Percentiles rank a stretch among this genome's conserved stretches.
Conservation (phyloP, 306 rosid genomes). For the Cucumis hystrix region DNA sequence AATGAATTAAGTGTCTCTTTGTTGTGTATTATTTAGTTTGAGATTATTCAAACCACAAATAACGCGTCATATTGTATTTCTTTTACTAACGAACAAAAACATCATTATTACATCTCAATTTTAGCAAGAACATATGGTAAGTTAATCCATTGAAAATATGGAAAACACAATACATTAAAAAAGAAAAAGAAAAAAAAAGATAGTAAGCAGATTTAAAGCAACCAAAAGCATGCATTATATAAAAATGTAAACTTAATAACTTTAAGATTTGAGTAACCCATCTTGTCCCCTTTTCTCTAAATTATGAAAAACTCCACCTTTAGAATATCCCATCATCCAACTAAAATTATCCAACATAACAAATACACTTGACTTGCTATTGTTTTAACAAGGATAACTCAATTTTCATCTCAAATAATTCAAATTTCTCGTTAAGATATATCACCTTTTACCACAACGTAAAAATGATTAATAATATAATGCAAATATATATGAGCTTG, state of each 20-base stretch:
- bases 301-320: not conserved
- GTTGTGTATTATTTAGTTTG: not conserved
- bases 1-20: not conserved
- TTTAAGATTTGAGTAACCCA: not conserved
- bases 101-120: not conserved
- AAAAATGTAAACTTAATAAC: not conserved
- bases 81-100: not conserved
- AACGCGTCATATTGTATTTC: not conserved
- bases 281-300: not conserved
- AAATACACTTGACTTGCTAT: not conserved
- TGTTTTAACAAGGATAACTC: too few relatives aligned
- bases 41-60: not conserved
- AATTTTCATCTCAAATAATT: too few relatives aligned
- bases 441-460: too few relatives aligned
- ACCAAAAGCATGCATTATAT: not conserved
- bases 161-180: not conserved
- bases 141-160: not conserved
- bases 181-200: not conserved
- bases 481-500: too few relatives aligned
- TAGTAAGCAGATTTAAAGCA: not conserved
- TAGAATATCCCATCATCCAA: not conserved
- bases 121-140: not conserved
- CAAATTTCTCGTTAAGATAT: too few relatives aligned
- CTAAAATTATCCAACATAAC: not conserved
- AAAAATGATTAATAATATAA: too few relatives aligned